These are phyloP conservation scores for Neonectria hederae DNA, from an alignment of 2,329 filamentous ascomycete species.

Conservation along the genomic window DNA sequence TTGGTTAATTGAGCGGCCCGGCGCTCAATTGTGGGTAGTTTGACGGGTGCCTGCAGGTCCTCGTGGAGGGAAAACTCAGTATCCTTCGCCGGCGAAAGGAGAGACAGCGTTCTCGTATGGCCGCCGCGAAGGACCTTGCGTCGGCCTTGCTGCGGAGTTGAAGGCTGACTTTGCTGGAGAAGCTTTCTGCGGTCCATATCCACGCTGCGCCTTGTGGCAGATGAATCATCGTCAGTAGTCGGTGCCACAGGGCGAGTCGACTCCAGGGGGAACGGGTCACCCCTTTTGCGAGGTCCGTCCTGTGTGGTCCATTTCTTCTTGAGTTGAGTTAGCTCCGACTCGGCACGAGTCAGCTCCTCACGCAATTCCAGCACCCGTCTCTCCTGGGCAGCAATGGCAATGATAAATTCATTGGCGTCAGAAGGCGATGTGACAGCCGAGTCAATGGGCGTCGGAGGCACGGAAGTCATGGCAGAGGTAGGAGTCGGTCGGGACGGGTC, in stretches of 20 bases:
- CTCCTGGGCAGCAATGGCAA: conserved; percentile 91
- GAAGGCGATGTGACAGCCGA: conserved; percentile 55
- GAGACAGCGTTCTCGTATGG: conserved; percentile 74
- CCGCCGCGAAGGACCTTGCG: conserved; percentile 75
- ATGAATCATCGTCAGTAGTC: conserved; percentile 46
- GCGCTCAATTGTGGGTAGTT: conserved; percentile 44
- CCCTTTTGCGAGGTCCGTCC: conserved; percentile 79
- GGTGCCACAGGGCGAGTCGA: conserved; percentile 56
- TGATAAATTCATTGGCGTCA: conserved; percentile 77
- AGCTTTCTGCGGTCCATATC: conserved; percentile 81
- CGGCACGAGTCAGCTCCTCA: conserved; percentile 87
- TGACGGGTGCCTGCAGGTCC: conserved; percentile 44
- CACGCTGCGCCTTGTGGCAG: conserved; percentile 51
- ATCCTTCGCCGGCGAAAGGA: conserved; percentile 76
- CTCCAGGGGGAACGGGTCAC: conserved; percentile 67
- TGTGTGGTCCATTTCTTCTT: conserved; percentile 86
- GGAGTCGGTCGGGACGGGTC: conserved; percentile 63
- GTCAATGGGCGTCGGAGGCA: conserved; percentile 62
- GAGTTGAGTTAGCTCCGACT: conserved; percentile 76
- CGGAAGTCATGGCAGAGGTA: conserved; percentile 52
- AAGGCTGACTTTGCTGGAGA: conserved; percentile 59
- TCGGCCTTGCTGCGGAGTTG: conserved; percentile 53
- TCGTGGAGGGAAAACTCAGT: conserved; percentile 56
- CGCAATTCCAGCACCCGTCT: conserved; percentile 87
- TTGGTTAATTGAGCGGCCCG: conserved; percentile 49